phyloP scores from a whole-genome alignment of 768 basidiomycete genomes.

The Paxillus ammoniavirescens region DNA sequence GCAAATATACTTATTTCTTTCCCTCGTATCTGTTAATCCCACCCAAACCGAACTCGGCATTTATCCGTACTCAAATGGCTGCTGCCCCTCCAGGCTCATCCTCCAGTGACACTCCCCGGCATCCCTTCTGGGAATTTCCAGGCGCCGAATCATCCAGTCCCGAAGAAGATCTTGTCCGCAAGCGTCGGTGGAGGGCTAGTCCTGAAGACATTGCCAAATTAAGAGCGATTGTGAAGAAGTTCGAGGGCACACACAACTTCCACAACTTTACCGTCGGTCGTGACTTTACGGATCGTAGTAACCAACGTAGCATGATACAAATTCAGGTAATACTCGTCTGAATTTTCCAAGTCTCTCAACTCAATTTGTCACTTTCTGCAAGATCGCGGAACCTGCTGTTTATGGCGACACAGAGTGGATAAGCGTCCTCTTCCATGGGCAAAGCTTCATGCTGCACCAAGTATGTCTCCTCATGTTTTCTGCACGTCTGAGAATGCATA shows the following conservation, averaged over 20 bases:
- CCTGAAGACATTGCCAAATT: slow-evolving; percentile 54
- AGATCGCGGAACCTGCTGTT: slow-evolving; percentile 85
- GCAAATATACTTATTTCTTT: slow-evolving; percentile 97
- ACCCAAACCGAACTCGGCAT: slow-evolving; percentile 72
- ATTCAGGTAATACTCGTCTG: slow-evolving; percentile 56
- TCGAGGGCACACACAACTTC: slow-evolving; percentile 92
- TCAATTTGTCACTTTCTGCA: background rate
- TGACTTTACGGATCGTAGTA: slow-evolving; percentile 79
- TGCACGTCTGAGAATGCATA: slow-evolving; percentile 16
- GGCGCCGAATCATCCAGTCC: slow-evolving; percentile 37
- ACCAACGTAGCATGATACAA: slow-evolving; percentile 83
- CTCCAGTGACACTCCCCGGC: slow-evolving; percentile 25
- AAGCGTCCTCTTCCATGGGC: slow-evolving; percentile 89
- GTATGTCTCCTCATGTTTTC: slow-evolving; percentile 42
- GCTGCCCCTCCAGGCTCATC: slow-evolving; percentile 20
- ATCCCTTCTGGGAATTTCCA: slow-evolving; percentile 62
- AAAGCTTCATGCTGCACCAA: slow-evolving; percentile 99
- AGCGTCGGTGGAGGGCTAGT: slow-evolving; percentile 68
- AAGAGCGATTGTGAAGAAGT: slow-evolving; percentile 57
- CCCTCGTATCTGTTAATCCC: slow-evolving; percentile 92
- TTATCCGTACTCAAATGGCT: slow-evolving; percentile 45
- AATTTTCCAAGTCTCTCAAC: background rate
- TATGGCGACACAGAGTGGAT: slow-evolving; percentile 95
- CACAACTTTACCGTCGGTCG: slow-evolving; percentile 95
- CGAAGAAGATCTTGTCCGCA: slow-evolving; percentile 62